phyloP scores from a whole-genome alignment of 2,329 filamentous ascomycete species.

The Fusarium burgessii region DNA sequence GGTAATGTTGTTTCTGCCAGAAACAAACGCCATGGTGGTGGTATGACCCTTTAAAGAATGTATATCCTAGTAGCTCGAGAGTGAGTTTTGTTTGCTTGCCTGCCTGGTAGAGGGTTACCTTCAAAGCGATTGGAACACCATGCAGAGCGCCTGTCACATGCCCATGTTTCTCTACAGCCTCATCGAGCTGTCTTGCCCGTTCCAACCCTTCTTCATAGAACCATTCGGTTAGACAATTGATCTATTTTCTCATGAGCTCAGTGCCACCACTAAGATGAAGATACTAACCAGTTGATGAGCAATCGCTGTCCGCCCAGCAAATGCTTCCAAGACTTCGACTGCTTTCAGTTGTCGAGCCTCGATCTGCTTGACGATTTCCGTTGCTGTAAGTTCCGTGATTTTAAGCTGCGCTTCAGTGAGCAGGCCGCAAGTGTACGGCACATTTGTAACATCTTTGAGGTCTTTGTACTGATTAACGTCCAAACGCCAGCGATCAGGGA shows the following conservation, averaged over 20 bases:
- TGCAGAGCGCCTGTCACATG: background rate
- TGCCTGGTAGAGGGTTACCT: background rate
- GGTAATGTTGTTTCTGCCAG: background rate
- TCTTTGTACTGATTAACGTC: background rate
- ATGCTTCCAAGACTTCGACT: background rate
- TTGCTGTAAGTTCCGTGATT: background rate
- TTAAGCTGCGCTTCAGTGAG: background rate
- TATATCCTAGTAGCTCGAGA: background rate
- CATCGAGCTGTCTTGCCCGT: background rate
- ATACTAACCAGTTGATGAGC: background rate
- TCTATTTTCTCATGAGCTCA: background rate
- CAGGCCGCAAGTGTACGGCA: background rate
- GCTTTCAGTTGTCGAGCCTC: background rate
- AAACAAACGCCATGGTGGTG: background rate
- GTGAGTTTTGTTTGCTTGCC: background rate
- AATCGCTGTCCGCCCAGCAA: background rate
- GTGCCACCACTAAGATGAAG: fast-evolving
- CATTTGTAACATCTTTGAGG: background rate
- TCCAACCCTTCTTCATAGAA: background rate
- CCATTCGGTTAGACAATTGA: background rate
- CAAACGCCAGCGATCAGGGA: background rate
- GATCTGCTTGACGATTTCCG: background rate
- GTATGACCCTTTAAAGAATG: background rate
- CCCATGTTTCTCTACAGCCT: background rate
- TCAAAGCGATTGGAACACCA: background rate